These are phyloP conservation scores for Linum lewisii DNA, from an alignment of 345 rosid species.

Conservation along the genomic window DNA sequence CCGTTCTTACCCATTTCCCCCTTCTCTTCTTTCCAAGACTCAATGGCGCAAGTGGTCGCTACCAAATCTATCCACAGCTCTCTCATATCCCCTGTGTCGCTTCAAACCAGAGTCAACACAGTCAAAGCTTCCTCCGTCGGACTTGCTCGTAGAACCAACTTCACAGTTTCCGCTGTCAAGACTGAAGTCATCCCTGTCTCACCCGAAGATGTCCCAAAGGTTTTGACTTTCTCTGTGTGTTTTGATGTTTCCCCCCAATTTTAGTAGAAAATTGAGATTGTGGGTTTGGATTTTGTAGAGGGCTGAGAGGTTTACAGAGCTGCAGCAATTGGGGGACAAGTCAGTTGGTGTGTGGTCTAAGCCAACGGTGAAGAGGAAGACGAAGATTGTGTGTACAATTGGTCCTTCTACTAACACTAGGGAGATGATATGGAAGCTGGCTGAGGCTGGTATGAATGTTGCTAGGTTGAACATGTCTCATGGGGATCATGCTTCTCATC, in stretches of 20 bases:
- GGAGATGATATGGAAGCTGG: conserved; percentile 98
- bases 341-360: conserved; percentile 76
- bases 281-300: conserved; percentile 18
- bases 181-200: conserved; percentile 64
- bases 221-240: too few species aligned
- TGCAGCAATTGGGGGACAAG: conserved; percentile 51
- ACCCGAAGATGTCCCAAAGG: conserved; percentile 55
- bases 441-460: conserved; percentile 98
- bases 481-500: conserved; percentile 95
- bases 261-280: not conserved
- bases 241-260: conserved; percentile 8
- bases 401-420: conserved; percentile 88
- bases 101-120: conserved; percentile 36
- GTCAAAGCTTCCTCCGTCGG: conserved; percentile 19
- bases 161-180: conserved; percentile 28
- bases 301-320: conserved; percentile 37
- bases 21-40: not conserved
- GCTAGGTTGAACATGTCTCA: conserved; percentile 98
- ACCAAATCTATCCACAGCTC: conserved; percentile 56
- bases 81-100: conserved; percentile 34
- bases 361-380: conserved; percentile 75
- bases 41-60: conserved; percentile 79
- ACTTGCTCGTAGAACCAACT: conserved; percentile 20
- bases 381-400: conserved; percentile 94
- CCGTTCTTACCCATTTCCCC: not conserved